Evolutionary conservation across 257 asterid genomes (phyloP).

Genomic region (Jacaranda copaia): DNA sequence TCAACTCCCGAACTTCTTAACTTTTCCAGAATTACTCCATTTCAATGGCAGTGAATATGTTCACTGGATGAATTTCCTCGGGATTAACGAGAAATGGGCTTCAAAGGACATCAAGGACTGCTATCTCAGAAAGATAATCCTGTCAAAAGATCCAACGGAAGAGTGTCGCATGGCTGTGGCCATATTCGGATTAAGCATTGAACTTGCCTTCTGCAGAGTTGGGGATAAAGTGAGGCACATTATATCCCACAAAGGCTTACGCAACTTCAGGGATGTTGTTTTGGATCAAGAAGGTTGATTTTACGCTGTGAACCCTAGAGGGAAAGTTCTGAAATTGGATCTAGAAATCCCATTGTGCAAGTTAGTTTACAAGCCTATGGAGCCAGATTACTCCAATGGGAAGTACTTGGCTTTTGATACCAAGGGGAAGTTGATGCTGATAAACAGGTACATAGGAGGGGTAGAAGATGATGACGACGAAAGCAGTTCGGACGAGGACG

Average conservation of each 20-base stretch:
- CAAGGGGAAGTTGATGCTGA: conserved; percentile 6
- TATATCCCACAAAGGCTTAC: neutral
- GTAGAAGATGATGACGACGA: neutral
- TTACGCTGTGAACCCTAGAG: neutral
- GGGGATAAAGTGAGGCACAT: conserved; percentile 3
- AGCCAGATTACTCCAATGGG: neutral
- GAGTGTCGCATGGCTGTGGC: conserved; percentile 1
- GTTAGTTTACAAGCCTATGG: neutral
- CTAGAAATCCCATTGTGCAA: neutral
- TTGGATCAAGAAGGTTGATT: conserved; percentile 5
- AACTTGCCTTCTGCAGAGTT: conserved; percentile 22
- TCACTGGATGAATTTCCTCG: too few relatives aligned
- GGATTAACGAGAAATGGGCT: neutral
- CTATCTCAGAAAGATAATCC: neutral
- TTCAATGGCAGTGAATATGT: neutral
- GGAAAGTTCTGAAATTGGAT: neutral
- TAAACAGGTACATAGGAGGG: neutral
- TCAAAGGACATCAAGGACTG: neutral
- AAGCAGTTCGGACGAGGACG: neutral
- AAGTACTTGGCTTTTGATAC: conserved; percentile 14
- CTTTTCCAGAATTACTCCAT: neutral
- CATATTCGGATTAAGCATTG: neutral
- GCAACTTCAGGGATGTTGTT: neutral
- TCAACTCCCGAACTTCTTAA: neutral
- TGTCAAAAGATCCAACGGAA: conserved; percentile 7